Conservation (phyloP, 2,329 filamentous ascomycete genomes). For the Aspergillus pseudonomiae region DNA sequence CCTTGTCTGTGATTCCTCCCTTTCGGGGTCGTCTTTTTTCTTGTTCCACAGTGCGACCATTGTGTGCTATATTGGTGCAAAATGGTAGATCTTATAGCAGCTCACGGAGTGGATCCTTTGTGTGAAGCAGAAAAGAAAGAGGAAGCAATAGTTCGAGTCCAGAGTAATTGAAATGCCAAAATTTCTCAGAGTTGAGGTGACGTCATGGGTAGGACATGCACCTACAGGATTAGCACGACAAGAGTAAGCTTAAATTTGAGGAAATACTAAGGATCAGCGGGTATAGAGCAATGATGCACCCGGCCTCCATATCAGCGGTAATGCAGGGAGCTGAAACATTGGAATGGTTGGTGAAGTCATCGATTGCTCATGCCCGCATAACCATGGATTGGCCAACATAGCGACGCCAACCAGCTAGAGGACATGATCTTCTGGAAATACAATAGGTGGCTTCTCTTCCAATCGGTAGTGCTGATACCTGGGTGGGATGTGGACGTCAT, state of each 20-base stretch:
- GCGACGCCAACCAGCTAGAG: not conserved
- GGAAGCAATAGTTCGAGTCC: not conserved
- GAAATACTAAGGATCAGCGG: not conserved
- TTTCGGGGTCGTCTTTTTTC: not conserved
- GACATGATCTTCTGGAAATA: not conserved
- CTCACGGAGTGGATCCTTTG: not conserved
- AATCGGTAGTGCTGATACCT: not conserved
- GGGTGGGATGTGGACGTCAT: not conserved
- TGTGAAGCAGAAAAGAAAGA: not conserved
- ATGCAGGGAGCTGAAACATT: not conserved
- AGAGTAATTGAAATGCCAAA: not conserved
- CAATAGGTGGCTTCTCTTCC: not conserved
- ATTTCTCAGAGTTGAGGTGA: not conserved
- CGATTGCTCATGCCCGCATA: not conserved
- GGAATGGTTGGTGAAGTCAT: constrained; percentile 9
- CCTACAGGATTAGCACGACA: not conserved
- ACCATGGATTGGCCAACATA: not conserved
- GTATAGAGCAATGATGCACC: not conserved
- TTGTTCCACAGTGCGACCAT: constrained; percentile 6
- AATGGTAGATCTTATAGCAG: not conserved
- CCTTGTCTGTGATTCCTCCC: not conserved
- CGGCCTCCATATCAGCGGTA: not conserved
- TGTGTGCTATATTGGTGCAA: not conserved
- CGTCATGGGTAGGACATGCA: constrained; percentile 1
- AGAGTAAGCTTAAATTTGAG: not conserved